Percentiles rank a stretch among this genome's conserved stretches.
Conservation (phyloP, 2,329 filamentous ascomycete species). For the Xylaria sp. region DNA sequence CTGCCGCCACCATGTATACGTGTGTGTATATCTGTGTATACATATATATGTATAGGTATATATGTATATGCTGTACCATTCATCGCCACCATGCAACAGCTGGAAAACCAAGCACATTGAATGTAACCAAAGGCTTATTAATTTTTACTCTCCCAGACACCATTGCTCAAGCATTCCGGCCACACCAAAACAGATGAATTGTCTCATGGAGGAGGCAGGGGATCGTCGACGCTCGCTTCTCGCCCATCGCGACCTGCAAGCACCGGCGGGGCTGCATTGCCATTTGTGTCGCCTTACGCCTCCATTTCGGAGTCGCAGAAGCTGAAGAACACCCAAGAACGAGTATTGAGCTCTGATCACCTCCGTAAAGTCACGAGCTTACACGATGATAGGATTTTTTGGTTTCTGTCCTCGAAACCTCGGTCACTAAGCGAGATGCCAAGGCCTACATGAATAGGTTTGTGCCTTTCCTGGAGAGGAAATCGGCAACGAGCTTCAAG, state of each 20-base stretch:
- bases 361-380: conserved; percentile 10
- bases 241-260: conserved; percentile 43
- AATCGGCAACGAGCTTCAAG: conserved; percentile 48
- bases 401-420: conserved; percentile 85
- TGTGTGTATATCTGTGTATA: not conserved
- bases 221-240: conserved; percentile 36
- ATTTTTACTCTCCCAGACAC: conserved; percentile 40
- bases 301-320: conserved; percentile 58
- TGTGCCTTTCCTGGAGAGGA: conserved; percentile 53
- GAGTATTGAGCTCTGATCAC: conserved; percentile 51
- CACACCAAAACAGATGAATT: conserved; percentile 37
- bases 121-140: conserved; percentile 17
- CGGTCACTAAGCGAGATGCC: conserved; percentile 91
- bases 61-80: conserved; percentile 11
- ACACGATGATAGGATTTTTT: conserved; percentile 75
- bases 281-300: conserved; percentile 49
- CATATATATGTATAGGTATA: not conserved
- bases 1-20: not conserved
- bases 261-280: conserved; percentile 44
- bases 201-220: conserved; percentile 38
- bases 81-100: conserved; percentile 17
- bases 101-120: conserved; percentile 22
- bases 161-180: conserved; percentile 41
- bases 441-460: conserved; percentile 92
- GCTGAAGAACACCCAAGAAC: conserved; percentile 59